phyloP scores from a whole-genome alignment of 2,329 filamentous ascomycete species.

The Monosporascus sp. region DNA sequence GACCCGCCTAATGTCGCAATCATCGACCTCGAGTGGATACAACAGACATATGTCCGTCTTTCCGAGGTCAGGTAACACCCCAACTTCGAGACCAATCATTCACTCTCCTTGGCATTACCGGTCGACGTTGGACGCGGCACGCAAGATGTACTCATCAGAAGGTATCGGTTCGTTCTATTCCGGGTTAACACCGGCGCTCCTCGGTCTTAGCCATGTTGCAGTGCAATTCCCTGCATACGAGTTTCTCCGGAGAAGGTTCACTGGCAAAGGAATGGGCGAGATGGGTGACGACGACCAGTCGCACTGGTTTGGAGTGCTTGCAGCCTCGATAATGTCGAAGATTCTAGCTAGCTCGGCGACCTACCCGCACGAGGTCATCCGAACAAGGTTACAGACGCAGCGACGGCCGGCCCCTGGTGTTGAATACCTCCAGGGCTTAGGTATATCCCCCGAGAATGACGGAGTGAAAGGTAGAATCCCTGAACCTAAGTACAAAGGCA shows the following conservation, averaged over 20 bases:
- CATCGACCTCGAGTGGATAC: conserved; percentile 40
- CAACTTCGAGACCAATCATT: conserved; percentile 49
- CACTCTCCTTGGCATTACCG: conserved; percentile 85
- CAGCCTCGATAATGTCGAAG: conserved; percentile 89
- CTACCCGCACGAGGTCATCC: conserved; percentile 94
- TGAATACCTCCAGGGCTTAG: conserved; percentile 46
- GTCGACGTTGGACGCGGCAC: conserved; percentile 83
- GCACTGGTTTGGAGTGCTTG: conserved; percentile 79
- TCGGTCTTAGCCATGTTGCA: conserved; percentile 90
- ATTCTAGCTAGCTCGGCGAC: conserved; percentile 90
- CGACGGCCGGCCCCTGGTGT: conserved; percentile 61
- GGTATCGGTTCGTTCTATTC: conserved; percentile 91
- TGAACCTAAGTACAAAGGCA: conserved; percentile 64
- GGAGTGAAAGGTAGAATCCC: conserved; percentile 12
- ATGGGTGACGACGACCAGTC: conserved; percentile 52
- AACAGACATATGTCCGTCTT: conserved; percentile 41
- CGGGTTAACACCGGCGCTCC: conserved; percentile 82
- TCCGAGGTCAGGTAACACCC: conserved; percentile 47
- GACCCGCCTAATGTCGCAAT: conserved; percentile 95
- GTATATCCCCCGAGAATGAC: conserved; percentile 41
- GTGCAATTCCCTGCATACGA: conserved; percentile 98
- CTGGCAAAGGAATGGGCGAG: conserved; percentile 81
- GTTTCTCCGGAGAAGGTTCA: conserved; percentile 85
- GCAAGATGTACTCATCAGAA: conserved; percentile 92
- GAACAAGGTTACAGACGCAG: conserved; percentile 91